Percentiles rank a stretch among this genome's conserved stretches.
phyloP scores from a whole-genome alignment of 371 early-diverging fungal species.

The Apophysomyces ossiformis region DNA sequence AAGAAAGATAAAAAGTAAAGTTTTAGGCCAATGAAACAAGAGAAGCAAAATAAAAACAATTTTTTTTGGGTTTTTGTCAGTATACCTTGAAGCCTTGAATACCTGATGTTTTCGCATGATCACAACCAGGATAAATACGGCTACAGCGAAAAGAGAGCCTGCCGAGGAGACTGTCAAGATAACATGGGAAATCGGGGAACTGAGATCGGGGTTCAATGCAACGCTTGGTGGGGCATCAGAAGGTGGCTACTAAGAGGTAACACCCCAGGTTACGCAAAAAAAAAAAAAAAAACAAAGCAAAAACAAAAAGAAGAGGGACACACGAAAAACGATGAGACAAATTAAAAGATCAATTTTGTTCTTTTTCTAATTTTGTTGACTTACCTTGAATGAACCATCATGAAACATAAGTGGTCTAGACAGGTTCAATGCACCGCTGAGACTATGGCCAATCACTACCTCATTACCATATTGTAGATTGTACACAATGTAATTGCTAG shows the following conservation, averaged over 20 bases:
- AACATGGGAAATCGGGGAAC: constrained; percentile 47
- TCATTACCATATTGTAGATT: constrained; percentile 53
- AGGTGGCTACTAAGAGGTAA: constrained; percentile 37
- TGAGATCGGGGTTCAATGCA: constrained; percentile 54
- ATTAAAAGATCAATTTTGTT: not conserved
- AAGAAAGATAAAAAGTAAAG: not conserved
- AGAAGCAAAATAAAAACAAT: not conserved
- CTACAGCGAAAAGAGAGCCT: constrained; percentile 38
- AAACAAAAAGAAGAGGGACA: not conserved
- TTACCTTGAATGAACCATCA: constrained; percentile 54
- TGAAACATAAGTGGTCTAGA: constrained; percentile 52
- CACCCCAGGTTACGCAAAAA: constrained; percentile 10
- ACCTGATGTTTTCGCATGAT: constrained; percentile 50
- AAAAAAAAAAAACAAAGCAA: not conserved
- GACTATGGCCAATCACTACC: constrained; percentile 47
- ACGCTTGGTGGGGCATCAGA: constrained; percentile 57
- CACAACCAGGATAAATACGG: constrained; percentile 42
- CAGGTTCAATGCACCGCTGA: constrained; percentile 50
- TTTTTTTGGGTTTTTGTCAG: not conserved
- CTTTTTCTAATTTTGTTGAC: not conserved
- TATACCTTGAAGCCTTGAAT: constrained; percentile 64
- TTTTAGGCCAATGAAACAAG: not conserved
- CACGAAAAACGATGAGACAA: not conserved
- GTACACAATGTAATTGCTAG: constrained; percentile 45
- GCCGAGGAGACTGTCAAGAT: constrained; percentile 46